Evolutionary conservation across 148 eudicot species (phyloP).

Genomic region (Beta vulgaris): DNA sequence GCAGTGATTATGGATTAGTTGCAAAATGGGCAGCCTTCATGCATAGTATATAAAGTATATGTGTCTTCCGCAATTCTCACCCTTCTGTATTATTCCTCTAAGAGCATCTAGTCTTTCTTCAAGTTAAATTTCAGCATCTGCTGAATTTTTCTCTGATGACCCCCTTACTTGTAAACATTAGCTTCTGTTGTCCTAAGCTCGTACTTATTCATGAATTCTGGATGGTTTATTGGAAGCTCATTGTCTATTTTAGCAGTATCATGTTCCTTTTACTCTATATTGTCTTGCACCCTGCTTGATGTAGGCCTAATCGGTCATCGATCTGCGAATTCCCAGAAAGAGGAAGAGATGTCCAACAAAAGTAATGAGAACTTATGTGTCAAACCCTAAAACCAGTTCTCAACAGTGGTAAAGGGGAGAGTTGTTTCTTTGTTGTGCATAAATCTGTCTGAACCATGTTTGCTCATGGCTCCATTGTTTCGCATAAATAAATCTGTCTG

Average conservation of each 20-base stretch:
- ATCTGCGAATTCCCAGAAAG: no score
- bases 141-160: background rate
- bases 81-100: background rate
- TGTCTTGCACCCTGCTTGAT: no score
- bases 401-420: no score
- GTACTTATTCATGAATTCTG: background rate
- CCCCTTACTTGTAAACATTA: background rate
- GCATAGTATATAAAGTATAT: slow-evolving; percentile 3
- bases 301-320: no score
- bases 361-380: no score
- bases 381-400: no score
- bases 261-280: no score
- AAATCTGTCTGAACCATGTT: no score
- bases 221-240: background rate
- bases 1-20: background rate
- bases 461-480: no score
- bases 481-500: no score
- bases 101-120: background rate
- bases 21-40: slow-evolving; percentile 1
- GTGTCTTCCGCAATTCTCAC: background rate
- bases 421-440: no score
- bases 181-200: background rate
- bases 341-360: no score
- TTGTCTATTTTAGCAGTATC: background rate
- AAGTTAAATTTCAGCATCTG: slow-evolving; percentile 1